These are phyloP conservation scores for Elsinoe necatrix DNA, from an alignment of 2,329 filamentous ascomycete species.

Conservation along the genomic window DNA sequence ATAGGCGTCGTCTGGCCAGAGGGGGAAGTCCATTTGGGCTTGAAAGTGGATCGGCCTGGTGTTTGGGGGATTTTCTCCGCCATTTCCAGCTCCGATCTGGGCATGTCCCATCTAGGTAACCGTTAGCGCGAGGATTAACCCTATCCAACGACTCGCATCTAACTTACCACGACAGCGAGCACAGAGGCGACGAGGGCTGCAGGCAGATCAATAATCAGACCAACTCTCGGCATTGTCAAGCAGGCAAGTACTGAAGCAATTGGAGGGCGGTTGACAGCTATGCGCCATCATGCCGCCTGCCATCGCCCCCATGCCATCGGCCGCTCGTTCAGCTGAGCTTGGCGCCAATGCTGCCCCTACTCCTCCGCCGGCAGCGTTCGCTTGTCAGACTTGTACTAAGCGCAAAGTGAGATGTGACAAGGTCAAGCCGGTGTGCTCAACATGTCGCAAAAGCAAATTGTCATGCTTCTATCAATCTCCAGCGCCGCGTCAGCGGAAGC, in stretches of 20 bases:
- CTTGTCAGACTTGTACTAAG: constrained; percentile 28
- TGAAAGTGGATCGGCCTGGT: background rate
- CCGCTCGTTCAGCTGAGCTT: constrained; percentile 1
- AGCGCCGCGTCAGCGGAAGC: constrained; percentile 33
- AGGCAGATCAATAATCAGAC: background rate
- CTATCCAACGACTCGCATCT: background rate
- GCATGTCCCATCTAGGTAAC: background rate
- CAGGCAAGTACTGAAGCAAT: background rate
- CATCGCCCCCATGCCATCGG: background rate
- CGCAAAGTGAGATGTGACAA: constrained; percentile 38
- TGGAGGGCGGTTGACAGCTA: background rate
- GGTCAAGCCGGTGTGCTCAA: constrained; percentile 27
- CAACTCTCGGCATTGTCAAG: background rate
- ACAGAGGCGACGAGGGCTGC: background rate
- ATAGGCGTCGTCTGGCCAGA: background rate
- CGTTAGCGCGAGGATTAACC: background rate
- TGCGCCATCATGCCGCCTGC: background rate
- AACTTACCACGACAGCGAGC: background rate
- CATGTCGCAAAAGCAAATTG: constrained; percentile 29
- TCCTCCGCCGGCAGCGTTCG: constrained; percentile 12
- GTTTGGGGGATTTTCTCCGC: background rate
- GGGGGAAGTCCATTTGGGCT: background rate
- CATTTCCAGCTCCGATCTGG: constrained; percentile 1
- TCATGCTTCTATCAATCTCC: constrained; percentile 37
- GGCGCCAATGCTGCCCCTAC: constrained; percentile 2